These are phyloP conservation scores for Claviceps spartinae DNA, from an alignment of 2,329 filamentous ascomycete species.

Conservation along the genomic window DNA sequence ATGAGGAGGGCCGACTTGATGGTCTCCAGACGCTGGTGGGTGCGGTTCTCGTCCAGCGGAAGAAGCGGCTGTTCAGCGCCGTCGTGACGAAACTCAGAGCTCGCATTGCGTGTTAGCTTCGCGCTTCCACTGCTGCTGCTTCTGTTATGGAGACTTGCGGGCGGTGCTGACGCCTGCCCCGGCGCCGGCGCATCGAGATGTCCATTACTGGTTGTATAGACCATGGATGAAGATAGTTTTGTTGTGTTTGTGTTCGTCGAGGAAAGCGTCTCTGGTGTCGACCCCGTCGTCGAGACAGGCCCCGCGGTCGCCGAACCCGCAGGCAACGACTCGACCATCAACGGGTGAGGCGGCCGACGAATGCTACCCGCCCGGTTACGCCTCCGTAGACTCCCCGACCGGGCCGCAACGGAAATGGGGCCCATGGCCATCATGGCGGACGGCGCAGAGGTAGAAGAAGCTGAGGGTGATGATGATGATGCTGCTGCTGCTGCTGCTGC, in stretches of 20 bases:
- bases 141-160: conserved; percentile 27
- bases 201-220: conserved; percentile 12
- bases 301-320: conserved; percentile 9
- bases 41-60: conserved; percentile 25
- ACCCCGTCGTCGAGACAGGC: conserved; percentile 13
- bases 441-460: not conserved
- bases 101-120: conserved; percentile 14
- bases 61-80: conserved; percentile 11
- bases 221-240: not conserved
- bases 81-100: conserved; percentile 16
- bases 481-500: conserved; percentile 12
- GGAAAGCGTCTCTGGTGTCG: conserved; percentile 24
- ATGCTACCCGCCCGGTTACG: conserved; percentile 24
- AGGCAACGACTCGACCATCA: conserved; percentile 15
- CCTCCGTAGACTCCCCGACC: conserved; percentile 21
- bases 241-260: conserved; percentile 28
- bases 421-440: not conserved
- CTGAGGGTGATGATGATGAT: conserved; percentile 11
- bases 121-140: not conserved
- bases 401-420: conserved; percentile 3
- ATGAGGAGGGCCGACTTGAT: conserved; percentile 88
- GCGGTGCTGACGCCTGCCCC: conserved; percentile 24
- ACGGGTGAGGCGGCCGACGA: conserved; percentile 19
- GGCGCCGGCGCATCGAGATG: conserved; percentile 31
- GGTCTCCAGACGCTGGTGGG: conserved; percentile 52